A percentile compares a stretch with the other conserved stretches of the same genome.
phyloP scores from a whole-genome alignment of 208 protist genomes.

The Endotrypanum monterogeii region DNA sequence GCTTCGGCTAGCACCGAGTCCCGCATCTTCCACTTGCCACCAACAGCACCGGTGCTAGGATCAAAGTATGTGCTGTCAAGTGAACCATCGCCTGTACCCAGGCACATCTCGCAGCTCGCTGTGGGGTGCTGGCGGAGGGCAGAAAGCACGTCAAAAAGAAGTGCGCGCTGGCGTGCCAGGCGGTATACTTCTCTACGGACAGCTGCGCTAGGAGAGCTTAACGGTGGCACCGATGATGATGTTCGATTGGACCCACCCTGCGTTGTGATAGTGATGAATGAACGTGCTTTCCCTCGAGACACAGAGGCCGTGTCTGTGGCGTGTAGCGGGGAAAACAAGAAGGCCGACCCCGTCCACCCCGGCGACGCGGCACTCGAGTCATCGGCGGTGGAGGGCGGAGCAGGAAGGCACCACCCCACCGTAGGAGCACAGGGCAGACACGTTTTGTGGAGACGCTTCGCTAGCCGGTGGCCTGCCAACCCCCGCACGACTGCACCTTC shows the following conservation, averaged over 20 bases:
- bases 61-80: not conserved
- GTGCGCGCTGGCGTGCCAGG: slow-evolving; percentile 19
- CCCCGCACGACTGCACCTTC: slow-evolving; percentile 1
- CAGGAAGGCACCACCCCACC: not conserved
- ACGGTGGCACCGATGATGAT: not conserved
- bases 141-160: slow-evolving; percentile 71
- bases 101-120: slow-evolving; percentile 30
- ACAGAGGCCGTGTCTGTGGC: not conserved
- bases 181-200: not conserved
- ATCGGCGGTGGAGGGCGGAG: not conserved
- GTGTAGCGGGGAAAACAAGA: not conserved
- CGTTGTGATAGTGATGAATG: slow-evolving; percentile 1
- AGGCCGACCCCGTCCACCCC: not conserved
- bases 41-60: not conserved
- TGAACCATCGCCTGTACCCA: not conserved
- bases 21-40: slow-evolving; percentile 22
- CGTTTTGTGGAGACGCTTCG: slow-evolving; percentile 6
- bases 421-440: slow-evolving; percentile 3
- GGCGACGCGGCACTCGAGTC: not conserved
- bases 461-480: not conserved
- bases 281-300: not conserved
- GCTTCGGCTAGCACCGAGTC: slow-evolving; percentile 21
- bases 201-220: not conserved
- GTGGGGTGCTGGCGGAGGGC: slow-evolving; percentile 53
- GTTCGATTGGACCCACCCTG: not conserved